Evolutionary conservation across 2,329 filamentous ascomycete species (phyloP), one percentile per base, ranked within the genome.

Genomic region (Nothomitra cinnamomea): DNA sequence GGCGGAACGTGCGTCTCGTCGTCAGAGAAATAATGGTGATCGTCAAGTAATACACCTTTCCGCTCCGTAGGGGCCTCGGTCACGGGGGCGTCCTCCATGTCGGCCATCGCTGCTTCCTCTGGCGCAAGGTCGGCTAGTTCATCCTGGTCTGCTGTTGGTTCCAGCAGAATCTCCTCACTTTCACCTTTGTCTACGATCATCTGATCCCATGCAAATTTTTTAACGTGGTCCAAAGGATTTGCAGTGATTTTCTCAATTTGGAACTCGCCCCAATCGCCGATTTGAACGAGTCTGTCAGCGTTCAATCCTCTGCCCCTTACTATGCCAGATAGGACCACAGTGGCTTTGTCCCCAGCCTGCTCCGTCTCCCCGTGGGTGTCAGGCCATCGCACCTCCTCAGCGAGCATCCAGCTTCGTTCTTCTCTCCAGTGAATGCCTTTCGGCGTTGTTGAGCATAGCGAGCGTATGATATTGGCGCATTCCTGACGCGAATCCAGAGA

Each of bases 1-100:
- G 74, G 68, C 17, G 79, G 71, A 17, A 75, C 71, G 53, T 80
- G 73, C 3, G 67, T 70, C 53, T 92, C 83, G 48, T 92, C 87
- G 43, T 96, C 90, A 0, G 89, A 89, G 64, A 96, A 98, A 67
- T 98, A 98, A 65, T 96, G 90, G 66, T 98, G 90, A 59, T 96
- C 90, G 60, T 98, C 92, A 8, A 98, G 74, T 41, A 98, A 71
- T 1, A 98, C 92, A 58, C 90, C 92, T 69, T 90, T 94, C 63
- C 71, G 63, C 43, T 75, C 72, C 1, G 72, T 70, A 2, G 66
- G 64, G 50, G 67, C 66, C 21, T 74, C 70, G 2, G 72, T 73
- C 61, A 76, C 59, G 56, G 72, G 64, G 60, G 74, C 55, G 70
- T 70, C 63, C 21, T 78, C 77, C 21, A 79, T 76, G 57, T 86